phyloP scores from a whole-genome alignment of 768 basidiomycete species.

The Botryobasidium botryosum region DNA sequence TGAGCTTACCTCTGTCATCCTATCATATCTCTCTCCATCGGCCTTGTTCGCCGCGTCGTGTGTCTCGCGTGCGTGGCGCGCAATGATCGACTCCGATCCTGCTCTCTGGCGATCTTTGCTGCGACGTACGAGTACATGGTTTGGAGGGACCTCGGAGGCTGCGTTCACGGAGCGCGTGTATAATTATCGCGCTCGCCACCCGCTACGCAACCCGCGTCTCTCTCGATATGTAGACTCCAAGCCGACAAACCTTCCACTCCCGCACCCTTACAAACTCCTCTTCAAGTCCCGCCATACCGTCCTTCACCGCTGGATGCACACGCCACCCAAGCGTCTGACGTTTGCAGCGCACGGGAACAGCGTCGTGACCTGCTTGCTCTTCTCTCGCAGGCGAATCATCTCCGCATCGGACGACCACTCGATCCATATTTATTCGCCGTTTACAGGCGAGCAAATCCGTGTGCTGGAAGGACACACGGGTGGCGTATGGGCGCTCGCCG shows the following conservation, averaged over 20 bases:
- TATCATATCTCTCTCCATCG: slow-evolving; percentile 67
- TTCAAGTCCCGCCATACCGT: slow-evolving; percentile 83
- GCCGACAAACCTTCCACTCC: slow-evolving; percentile 35
- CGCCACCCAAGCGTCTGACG: slow-evolving; percentile 46
- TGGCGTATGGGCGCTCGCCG: slow-evolving; percentile 27
- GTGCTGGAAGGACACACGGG: slow-evolving; percentile 32
- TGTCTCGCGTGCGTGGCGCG: slow-evolving; percentile 81
- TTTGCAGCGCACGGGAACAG: slow-evolving; percentile 80
- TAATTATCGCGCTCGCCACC: slow-evolving; percentile 34
- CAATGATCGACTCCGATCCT: slow-evolving; percentile 79
- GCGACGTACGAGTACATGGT: slow-evolving; percentile 73
- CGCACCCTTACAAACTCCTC: slow-evolving; percentile 81
- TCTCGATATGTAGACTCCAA: slow-evolving; percentile 13
- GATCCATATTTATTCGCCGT: slow-evolving; percentile 86
- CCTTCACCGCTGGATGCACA: slow-evolving; percentile 31
- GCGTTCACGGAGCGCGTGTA: slow-evolving; percentile 59
- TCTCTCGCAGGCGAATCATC: slow-evolving; percentile 89
- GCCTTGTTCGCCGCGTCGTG: slow-evolving; percentile 74
- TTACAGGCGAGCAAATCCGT: slow-evolving; percentile 54
- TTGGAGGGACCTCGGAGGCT: slow-evolving; percentile 69
- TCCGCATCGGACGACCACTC: slow-evolving; percentile 95
- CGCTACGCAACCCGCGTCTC: slow-evolving; percentile 1
- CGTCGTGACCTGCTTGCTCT: slow-evolving; percentile 90
- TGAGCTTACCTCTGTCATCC: slow-evolving; percentile 78
- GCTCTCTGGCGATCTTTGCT: slow-evolving; percentile 81